Evolutionary conservation across 2,329 filamentous ascomycete species (phyloP).

Genomic region (Westerdykella sp.): DNA sequence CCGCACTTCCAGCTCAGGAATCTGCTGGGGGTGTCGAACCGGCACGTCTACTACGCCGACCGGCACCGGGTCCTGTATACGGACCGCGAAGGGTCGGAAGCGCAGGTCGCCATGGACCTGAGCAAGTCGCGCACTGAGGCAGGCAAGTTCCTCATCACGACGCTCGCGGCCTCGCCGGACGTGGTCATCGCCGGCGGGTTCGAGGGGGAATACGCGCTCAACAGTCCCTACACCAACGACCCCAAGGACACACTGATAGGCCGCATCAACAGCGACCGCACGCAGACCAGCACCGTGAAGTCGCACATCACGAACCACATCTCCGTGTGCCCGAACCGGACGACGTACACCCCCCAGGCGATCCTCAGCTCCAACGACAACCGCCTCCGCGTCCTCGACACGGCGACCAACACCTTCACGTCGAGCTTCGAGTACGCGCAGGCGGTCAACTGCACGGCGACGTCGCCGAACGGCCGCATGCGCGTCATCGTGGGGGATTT

Average conservation of each 20-base stretch:
- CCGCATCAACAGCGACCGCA: constrained; percentile 44
- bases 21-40: constrained; percentile 48
- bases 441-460: constrained; percentile 66
- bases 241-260: constrained; percentile 29
- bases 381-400: constrained; percentile 50
- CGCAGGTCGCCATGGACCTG: constrained; percentile 46
- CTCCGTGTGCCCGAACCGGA: constrained; percentile 46
- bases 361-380: constrained; percentile 55
- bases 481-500: constrained; percentile 68
- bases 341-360: constrained; percentile 44
- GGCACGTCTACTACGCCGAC: constrained; percentile 50
- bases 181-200: constrained; percentile 53
- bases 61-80: constrained; percentile 46
- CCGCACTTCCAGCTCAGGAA: constrained; percentile 57
- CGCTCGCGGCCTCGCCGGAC: constrained; percentile 46
- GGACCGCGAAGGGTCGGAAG: constrained; percentile 40
- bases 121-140: constrained; percentile 37
- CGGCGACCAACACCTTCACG: constrained; percentile 53
- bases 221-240: constrained; percentile 21
- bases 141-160: constrained; percentile 45
- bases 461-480: constrained; percentile 65
- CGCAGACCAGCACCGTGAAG: constrained; percentile 42
- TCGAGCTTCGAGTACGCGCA: constrained; percentile 52
- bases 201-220: constrained; percentile 50
- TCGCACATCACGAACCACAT: constrained; percentile 56